These are phyloP conservation scores for Houttuynia cordata DNA, from an alignment of 164 flowering plant genomes.

Conservation along the genomic window DNA sequence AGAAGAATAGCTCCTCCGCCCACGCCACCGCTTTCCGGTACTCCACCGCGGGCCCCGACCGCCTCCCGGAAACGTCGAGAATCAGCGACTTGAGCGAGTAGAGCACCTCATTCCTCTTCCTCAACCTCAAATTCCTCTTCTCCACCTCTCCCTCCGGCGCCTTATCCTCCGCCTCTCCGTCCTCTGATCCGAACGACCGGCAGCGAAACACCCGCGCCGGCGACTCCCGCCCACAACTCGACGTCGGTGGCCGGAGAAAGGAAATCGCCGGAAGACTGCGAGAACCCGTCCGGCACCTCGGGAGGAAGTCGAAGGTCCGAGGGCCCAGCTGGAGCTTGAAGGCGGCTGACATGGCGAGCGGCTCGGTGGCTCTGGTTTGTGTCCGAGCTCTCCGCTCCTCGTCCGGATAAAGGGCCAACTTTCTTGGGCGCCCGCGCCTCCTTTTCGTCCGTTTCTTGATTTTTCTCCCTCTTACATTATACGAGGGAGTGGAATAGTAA, in stretches of 20 bases:
- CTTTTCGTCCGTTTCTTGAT: no score
- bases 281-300: conserved; percentile 8
- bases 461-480: no score
- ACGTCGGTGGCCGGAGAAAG: conserved; percentile 6
- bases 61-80: conserved; percentile 22
- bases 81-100: conserved; percentile 26
- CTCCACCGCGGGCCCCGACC: conserved; percentile 13
- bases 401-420: not conserved
- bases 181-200: conserved; percentile 39
- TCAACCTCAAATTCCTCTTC: conserved; percentile 4
- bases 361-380: not conserved
- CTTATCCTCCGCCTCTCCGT: conserved; percentile 24
- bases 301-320: conserved; percentile 11
- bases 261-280: not conserved
- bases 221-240: conserved; percentile 8
- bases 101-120: conserved; percentile 24
- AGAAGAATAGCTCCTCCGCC: conserved; percentile 27
- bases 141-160: conserved; percentile 7
- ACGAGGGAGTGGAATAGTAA: no score
- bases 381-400: not conserved
- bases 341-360: conserved; percentile 34
- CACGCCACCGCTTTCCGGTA: conserved; percentile 16
- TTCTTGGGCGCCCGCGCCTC: no score
- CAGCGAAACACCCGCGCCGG: conserved; percentile 12
- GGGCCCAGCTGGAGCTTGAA: conserved; percentile 37